Evolutionary conservation across 2,329 filamentous ascomycete genomes (phyloP).

Genomic region (Nemania serpens): DNA sequence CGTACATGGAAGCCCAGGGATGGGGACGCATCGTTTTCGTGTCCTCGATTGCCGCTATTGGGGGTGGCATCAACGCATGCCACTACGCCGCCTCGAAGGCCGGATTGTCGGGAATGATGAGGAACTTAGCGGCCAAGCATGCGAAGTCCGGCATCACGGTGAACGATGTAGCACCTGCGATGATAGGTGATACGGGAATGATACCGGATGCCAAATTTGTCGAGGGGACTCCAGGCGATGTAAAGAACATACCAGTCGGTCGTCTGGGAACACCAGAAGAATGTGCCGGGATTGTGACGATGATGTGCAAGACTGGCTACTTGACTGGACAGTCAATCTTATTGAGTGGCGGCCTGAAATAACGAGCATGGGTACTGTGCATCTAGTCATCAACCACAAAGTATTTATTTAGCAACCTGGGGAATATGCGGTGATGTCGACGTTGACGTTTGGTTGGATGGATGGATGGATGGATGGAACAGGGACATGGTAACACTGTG

Average conservation of each 20-base stretch:
- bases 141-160: constrained; percentile 66
- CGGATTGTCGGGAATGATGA: constrained; percentile 67
- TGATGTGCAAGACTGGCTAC: constrained; percentile 65
- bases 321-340: constrained; percentile 61
- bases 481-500: no score
- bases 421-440: no score
- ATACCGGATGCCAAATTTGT: constrained; percentile 59
- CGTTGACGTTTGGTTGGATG: no score
- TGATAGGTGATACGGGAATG: constrained; percentile 69
- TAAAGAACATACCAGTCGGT: constrained; percentile 63
- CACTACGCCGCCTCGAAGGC: constrained; percentile 66
- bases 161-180: constrained; percentile 70
- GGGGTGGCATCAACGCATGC: constrained; percentile 67
- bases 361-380: constrained; percentile 4
- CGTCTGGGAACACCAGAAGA: constrained; percentile 62
- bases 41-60: constrained; percentile 65
- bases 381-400: no score
- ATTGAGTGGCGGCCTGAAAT: constrained; percentile 58
- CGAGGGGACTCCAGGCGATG: constrained; percentile 60
- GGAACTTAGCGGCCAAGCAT: constrained; percentile 63
- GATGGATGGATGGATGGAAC: no score
- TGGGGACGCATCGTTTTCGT: constrained; percentile 70
- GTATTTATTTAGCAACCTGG: no score
- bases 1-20: constrained; percentile 61
- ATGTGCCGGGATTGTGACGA: constrained; percentile 63